Conservation (phyloP, 345 rosid genomes). For the Microthlaspi erraticum region DNA sequence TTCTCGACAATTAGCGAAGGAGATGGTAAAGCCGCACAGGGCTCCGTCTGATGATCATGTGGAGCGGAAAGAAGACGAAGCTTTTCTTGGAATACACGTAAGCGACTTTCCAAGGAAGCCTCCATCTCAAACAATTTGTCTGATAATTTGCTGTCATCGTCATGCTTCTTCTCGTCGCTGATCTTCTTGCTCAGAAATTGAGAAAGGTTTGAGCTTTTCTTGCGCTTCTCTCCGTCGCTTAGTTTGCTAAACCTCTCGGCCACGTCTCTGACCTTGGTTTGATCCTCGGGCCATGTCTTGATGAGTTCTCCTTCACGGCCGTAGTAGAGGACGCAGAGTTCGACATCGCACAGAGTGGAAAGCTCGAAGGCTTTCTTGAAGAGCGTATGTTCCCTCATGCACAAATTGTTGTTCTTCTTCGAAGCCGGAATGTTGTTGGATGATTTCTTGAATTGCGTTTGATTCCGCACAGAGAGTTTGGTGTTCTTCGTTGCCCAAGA, state of each 20-base stretch:
- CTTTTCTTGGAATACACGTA: not conserved
- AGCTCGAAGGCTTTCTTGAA: constrained; percentile 2
- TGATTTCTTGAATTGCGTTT: not conserved
- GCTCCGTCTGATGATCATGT: no score
- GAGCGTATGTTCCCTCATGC: constrained; percentile 5
- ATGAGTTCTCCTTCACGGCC: not conserved
- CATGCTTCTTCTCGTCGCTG: no score
- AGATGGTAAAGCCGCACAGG: no score
- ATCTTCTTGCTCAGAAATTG: not conserved
- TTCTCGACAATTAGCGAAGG: no score
- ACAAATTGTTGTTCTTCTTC: not conserved
- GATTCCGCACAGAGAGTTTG: not conserved
- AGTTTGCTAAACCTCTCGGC: not conserved
- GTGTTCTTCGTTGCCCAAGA: no score
- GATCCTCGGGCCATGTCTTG: constrained; percentile 6
- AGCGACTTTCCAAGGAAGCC: not conserved
- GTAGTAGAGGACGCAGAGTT: not conserved
- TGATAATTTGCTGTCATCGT: not conserved
- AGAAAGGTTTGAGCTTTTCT: constrained; percentile 20
- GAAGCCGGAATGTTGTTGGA: not conserved
- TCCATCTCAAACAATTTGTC: not conserved
- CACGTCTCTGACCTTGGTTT: constrained; percentile 4
- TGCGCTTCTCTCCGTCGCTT: not conserved
- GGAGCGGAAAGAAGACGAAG: no score
- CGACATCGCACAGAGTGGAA: not conserved